Conservation (phyloP, 2,329 filamentous ascomycete species). For the Alternaria angustiovoidea region DNA sequence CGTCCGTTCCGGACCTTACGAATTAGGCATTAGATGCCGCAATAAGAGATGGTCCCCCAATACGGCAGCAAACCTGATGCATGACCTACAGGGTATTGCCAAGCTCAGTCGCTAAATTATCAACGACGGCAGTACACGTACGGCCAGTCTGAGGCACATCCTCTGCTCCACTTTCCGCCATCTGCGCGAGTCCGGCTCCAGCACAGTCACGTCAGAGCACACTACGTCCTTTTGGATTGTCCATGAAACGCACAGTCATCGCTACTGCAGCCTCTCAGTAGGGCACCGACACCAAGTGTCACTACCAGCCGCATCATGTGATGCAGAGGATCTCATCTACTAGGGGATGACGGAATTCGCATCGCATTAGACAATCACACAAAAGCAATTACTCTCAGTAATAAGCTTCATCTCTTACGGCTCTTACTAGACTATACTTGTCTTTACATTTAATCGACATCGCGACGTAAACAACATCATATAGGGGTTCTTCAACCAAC, state of each 20-base stretch:
- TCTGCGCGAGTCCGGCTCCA: background rate
- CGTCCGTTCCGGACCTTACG: background rate
- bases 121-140: background rate
- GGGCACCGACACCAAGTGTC: background rate
- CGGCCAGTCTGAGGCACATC: background rate
- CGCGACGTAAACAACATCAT: no score
- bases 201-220: background rate
- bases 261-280: background rate
- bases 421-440: no score
- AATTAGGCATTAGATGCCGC: background rate
- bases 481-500: background rate
- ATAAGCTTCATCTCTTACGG: background rate
- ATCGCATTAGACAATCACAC: background rate
- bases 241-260: background rate
- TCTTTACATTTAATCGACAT: no score
- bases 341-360: background rate
- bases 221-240: background rate
- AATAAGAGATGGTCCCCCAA: background rate
- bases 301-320: background rate
- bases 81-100: background rate
- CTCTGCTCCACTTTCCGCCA: background rate
- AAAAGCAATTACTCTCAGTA: background rate
- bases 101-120: background rate
- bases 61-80: background rate
- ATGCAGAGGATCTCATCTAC: background rate